These are phyloP conservation scores for Globisporangium takayamanum DNA, from an alignment of 352 stramenopile genomes.

Conservation along the genomic window DNA sequence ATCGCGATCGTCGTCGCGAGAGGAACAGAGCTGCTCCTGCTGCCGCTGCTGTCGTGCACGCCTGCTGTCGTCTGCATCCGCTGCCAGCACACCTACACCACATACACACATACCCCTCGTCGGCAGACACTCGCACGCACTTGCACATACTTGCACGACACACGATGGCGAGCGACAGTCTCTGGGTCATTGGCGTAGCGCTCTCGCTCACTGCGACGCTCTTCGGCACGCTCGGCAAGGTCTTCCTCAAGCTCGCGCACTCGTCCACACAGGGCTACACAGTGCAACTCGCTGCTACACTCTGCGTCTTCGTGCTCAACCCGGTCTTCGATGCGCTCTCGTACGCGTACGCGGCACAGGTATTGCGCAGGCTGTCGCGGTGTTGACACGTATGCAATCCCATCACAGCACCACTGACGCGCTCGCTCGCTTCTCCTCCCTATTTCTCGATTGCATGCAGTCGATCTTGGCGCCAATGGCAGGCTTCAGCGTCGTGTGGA, in stretches of 20 bases:
- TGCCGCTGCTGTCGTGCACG: neutral
- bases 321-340: slow-evolving; percentile 83
- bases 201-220: slow-evolving; percentile 78
- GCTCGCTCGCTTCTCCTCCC: neutral
- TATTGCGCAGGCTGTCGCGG: slow-evolving; percentile 9
- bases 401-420: neutral
- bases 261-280: slow-evolving; percentile 43
- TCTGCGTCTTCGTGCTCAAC: slow-evolving; percentile 82
- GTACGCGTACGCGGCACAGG: slow-evolving; percentile 81
- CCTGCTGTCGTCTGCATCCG: no score
- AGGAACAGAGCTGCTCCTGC: no score
- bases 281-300: slow-evolving; percentile 59
- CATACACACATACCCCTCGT: no score
- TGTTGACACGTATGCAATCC: neutral
- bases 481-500: slow-evolving; percentile 85
- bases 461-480: slow-evolving; percentile 84
- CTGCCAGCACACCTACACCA: no score
- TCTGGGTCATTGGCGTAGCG: slow-evolving; percentile 75
- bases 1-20: no score
- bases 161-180: neutral
- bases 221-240: slow-evolving; percentile 81
- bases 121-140: no score
- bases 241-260: slow-evolving; percentile 84
- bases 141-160: neutral
- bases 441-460: slow-evolving; percentile 15